A percentile compares a stretch with the other conserved stretches of the same genome.
phyloP scores from a whole-genome alignment of 2,329 filamentous ascomycete genomes.

The Ophiosphaerella herpotricha region DNA sequence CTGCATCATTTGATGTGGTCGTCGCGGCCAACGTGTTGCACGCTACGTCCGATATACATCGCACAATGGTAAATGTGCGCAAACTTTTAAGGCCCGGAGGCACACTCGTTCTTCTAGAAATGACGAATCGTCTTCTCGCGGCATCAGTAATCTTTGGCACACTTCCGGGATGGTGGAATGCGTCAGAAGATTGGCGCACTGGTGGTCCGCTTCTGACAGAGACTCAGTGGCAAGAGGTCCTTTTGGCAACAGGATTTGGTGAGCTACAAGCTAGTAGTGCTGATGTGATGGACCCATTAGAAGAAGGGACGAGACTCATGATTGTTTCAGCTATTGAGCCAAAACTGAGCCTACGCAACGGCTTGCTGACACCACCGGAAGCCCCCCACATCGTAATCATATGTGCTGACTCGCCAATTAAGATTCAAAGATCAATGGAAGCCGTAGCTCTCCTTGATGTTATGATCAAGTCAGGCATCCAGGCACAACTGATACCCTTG shows the following conservation, averaged over 20 bases:
- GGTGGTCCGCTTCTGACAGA: conserved; percentile 37
- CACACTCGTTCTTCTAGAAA: conserved; percentile 52
- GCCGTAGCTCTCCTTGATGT: conserved; percentile 7
- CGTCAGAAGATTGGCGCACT: conserved; percentile 29
- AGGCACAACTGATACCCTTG: conserved; percentile 8
- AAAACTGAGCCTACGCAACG: conserved; percentile 4
- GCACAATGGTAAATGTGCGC: conserved; percentile 25
- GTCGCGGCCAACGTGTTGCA: conserved; percentile 44
- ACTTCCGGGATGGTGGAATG: conserved; percentile 32
- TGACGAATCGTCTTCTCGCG: conserved; percentile 15
- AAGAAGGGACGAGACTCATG: conserved; percentile 19
- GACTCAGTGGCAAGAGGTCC: conserved; percentile 39
- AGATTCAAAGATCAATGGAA: conserved; percentile 10
- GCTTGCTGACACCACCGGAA: conserved; percentile 7
- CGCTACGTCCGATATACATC: conserved; percentile 22
- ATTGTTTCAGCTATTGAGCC: conserved; percentile 14
- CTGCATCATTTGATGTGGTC: conserved; percentile 24
- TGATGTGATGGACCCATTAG: conserved; percentile 12
- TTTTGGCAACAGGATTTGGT: conserved; percentile 40
- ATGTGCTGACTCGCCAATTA: conserved; percentile 10
- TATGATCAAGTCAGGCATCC: conserved; percentile 7
- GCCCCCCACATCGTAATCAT: conserved; percentile 10
- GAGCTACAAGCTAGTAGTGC: conserved; percentile 20
- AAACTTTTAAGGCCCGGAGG: conserved; percentile 49
- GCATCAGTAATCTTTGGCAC: conserved; percentile 26